Percentiles rank a stretch among this genome's conserved stretches.
These are phyloP conservation scores for Euphorbia pulcherrima DNA, from an alignment of 345 rosid genomes.

Conservation along the genomic window DNA sequence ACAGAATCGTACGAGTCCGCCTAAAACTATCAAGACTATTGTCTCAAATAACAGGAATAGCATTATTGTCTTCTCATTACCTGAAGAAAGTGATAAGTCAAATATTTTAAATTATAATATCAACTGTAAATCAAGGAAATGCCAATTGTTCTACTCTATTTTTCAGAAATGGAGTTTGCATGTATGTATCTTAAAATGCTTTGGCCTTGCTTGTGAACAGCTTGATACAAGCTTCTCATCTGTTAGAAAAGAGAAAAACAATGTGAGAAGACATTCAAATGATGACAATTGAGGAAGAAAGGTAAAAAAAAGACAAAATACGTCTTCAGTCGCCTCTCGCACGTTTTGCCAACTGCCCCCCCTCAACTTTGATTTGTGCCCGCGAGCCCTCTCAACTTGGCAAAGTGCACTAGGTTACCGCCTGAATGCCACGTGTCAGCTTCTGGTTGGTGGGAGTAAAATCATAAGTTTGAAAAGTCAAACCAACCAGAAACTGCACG, in stretches of 20 bases:
- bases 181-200: conserved; percentile 39
- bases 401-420: no score
- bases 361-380: no score
- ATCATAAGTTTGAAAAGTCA: no score
- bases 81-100: conserved; percentile 33
- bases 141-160: not conserved
- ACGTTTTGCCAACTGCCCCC: no score
- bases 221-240: conserved; percentile 55
- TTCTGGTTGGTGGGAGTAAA: no score
- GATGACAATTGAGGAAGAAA: not conserved
- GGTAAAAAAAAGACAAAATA: not conserved
- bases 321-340: no score
- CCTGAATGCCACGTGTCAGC: no score
- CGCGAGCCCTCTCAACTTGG: no score
- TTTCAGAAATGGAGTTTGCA: conserved; percentile 30
- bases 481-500: no score
- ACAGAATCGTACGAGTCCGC: conserved; percentile 64
- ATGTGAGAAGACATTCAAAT: not conserved
- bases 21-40: conserved; percentile 47
- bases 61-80: conserved; percentile 44
- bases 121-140: not conserved
- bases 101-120: not conserved
- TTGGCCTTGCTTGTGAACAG: conserved; percentile 58
- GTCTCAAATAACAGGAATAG: conserved; percentile 68
- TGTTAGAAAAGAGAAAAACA: conserved; percentile 19